phyloP scores from a whole-genome alignment of 225 moss, liverwort and hornwort species.

The Rhytidiadelphus loreus region DNA sequence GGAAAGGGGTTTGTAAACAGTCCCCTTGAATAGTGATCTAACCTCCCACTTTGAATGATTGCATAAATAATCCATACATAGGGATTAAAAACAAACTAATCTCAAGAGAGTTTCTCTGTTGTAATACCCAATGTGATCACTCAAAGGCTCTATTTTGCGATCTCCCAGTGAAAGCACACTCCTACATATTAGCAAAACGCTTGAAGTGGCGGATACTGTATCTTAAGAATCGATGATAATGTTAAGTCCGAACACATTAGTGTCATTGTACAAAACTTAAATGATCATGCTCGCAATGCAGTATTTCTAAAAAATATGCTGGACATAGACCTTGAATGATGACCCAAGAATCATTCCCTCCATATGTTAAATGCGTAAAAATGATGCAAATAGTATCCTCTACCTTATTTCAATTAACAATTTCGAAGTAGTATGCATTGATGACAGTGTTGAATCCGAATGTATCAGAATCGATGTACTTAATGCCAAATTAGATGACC shows the following conservation, averaged over 20 bases:
- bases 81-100: background rate
- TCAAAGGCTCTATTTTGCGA: background rate
- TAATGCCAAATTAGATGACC: background rate
- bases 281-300: background rate
- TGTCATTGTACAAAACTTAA: background rate
- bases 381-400: background rate
- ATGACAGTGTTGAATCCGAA: background rate
- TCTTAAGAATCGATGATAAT: background rate
- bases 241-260: too few species aligned
- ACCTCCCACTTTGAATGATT: background rate
- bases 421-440: background rate
- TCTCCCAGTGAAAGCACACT: background rate
- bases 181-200: background rate
- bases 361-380: background rate
- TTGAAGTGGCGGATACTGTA: background rate
- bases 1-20: background rate
- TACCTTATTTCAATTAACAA: background rate
- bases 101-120: background rate
- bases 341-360: background rate
- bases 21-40: background rate
- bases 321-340: background rate
- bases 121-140: background rate
- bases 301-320: background rate
- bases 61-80: background rate
- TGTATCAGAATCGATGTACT: background rate